phyloP scores from a whole-genome alignment of 169 alveolate species.

The Plasmodium vivax region DNA sequence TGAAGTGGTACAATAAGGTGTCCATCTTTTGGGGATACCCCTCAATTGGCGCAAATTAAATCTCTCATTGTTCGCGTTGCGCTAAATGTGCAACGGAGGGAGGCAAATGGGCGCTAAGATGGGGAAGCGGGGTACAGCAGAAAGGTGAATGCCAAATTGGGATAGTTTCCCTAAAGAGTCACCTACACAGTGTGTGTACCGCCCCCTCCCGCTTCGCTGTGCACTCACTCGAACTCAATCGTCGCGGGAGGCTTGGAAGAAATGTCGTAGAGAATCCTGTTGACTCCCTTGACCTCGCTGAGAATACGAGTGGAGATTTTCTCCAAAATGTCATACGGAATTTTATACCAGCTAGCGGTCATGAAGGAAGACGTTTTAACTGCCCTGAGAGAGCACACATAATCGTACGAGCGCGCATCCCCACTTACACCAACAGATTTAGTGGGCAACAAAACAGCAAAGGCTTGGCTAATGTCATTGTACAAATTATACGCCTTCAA shows the following conservation, averaged over 20 bases:
- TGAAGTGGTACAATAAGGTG: background rate
- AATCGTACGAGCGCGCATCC: conserved; percentile 80
- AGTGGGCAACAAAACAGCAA: conserved; percentile 80
- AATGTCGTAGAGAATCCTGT: conserved; percentile 83
- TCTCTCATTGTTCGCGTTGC: background rate
- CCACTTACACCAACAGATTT: conserved; percentile 81
- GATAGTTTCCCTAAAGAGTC: background rate
- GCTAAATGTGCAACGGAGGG: background rate
- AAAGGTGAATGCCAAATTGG: background rate
- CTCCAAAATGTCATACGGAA: conserved; percentile 79
- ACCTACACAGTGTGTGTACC: background rate
- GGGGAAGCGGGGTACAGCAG: background rate
- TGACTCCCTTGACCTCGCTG: conserved; percentile 79
- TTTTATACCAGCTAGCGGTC: conserved; percentile 81
- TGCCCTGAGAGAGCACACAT: conserved; percentile 77
- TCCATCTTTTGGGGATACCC: background rate
- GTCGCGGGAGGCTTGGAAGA: conserved; percentile 86
- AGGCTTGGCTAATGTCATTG: conserved; percentile 80
- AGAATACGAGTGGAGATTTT: conserved; percentile 79
- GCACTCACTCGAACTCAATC: conserved; percentile 75
- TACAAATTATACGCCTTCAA: conserved; percentile 70
- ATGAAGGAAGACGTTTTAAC: conserved; percentile 81
- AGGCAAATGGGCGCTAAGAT: background rate
- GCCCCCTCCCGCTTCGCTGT: background rate
- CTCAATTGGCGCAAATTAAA: background rate